These are phyloP conservation scores for Globisporangium irregulare DNA, from an alignment of 352 stramenopile genomes.

Conservation along the genomic window DNA sequence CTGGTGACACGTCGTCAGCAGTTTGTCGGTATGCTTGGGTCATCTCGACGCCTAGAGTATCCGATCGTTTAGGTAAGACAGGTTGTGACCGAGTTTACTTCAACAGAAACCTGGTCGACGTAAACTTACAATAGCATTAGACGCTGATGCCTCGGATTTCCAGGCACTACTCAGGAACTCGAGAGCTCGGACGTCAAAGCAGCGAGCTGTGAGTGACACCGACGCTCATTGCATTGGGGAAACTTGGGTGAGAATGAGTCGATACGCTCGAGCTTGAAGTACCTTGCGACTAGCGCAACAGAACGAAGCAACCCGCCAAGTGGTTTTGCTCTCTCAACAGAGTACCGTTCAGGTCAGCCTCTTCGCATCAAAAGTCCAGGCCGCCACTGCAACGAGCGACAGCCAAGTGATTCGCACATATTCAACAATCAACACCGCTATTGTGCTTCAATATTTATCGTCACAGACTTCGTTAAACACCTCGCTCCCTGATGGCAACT, in stretches of 20 bases:
- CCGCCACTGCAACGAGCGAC: neutral
- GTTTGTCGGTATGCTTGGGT: neutral
- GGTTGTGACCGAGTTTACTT: neutral
- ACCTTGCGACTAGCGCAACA: neutral
- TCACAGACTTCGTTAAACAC: neutral
- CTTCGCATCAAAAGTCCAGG: neutral
- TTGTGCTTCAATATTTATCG: neutral
- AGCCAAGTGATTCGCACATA: neutral
- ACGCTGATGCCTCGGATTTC: neutral
- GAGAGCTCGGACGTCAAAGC: neutral
- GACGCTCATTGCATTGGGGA: too few species aligned
- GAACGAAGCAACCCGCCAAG: neutral
- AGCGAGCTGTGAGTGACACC: neutral
- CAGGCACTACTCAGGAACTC: neutral
- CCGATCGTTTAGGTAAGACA: neutral
- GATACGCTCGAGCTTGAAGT: neutral
- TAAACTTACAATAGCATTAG: neutral
- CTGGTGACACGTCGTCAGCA: neutral
- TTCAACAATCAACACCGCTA: neutral
- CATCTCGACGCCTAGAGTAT: neutral
- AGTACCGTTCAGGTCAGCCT: neutral
- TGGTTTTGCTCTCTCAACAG: neutral
- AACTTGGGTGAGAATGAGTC: neutral
- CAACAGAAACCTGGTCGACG: neutral
- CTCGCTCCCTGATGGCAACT: neutral